Conservation (phyloP, 768 basidiomycete genomes). For the Russula emetica region DNA sequence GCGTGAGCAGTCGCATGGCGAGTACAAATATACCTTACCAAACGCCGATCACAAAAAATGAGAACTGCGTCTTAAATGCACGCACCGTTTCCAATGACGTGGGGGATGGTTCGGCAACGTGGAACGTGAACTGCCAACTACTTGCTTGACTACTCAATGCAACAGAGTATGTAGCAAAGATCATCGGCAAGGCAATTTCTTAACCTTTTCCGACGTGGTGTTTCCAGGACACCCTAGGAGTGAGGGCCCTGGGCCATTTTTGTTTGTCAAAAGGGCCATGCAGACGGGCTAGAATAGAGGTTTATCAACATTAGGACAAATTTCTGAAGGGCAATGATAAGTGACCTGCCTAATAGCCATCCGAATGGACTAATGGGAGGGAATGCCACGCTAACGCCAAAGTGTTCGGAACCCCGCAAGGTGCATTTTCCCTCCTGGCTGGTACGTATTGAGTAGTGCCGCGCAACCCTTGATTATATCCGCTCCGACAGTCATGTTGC, state of each 20-base stretch:
- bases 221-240: neutral
- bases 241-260: neutral
- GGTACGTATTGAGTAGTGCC: too few relatives aligned
- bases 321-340: neutral
- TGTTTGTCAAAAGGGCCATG: neutral
- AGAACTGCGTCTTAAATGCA: constrained; percentile 41
- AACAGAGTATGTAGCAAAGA: neutral
- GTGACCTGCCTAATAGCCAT: neutral
- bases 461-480: neutral
- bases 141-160: neutral
- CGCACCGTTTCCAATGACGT: neutral
- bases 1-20: neutral
- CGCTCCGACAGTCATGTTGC: neutral
- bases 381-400: neutral
- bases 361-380: neutral
- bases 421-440: neutral
- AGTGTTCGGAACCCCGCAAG: neutral
- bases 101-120: neutral
- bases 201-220: neutral
- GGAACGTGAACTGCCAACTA: too few relatives aligned
- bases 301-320: neutral
- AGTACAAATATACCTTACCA: neutral
- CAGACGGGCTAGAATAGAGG: neutral
- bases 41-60: constrained; percentile 31
- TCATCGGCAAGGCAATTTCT: neutral